A percentile compares a stretch with the other conserved stretches of the same genome.
Conservation (phyloP, 257 asterid genomes). For the Scutellaria barbata region DNA sequence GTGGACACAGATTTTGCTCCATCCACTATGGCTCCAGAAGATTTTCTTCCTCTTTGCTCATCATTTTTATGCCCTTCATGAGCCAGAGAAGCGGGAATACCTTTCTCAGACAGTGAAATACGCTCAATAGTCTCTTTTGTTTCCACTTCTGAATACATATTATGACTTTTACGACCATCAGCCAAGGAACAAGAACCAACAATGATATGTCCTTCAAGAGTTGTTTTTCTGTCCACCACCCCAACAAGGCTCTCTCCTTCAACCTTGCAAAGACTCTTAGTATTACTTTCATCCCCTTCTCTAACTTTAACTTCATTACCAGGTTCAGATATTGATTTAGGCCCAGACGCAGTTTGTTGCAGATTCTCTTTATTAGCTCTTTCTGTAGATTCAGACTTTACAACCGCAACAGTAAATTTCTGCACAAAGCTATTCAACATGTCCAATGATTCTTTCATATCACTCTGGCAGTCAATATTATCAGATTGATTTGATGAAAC, state of each 20-base stretch:
- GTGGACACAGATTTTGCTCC: slow-evolving; percentile 38
- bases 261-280: slow-evolving; percentile 27
- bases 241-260: slow-evolving; percentile 32
- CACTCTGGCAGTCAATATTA: slow-evolving; percentile 34
- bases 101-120: slow-evolving; percentile 38
- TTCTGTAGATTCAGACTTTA: slow-evolving; percentile 37
- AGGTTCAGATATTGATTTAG: slow-evolving; percentile 36
- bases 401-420: slow-evolving; percentile 31
- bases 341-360: slow-evolving; percentile 26
- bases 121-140: slow-evolving; percentile 34
- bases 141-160: slow-evolving; percentile 40
- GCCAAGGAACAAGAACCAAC: slow-evolving; percentile 31
- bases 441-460: slow-evolving; percentile 37
- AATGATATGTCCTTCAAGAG: slow-evolving; percentile 31
- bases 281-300: slow-evolving; percentile 34
- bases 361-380: slow-evolving; percentile 33
- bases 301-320: slow-evolving; percentile 36
- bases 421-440: slow-evolving; percentile 17
- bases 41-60: slow-evolving; percentile 28
- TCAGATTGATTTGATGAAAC: slow-evolving; percentile 24
- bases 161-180: slow-evolving; percentile 39
- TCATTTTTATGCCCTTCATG: slow-evolving; percentile 23
- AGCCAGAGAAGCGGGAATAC: slow-evolving; percentile 30
- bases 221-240: slow-evolving; percentile 25
- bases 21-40: slow-evolving; percentile 38